Evolutionary conservation across 2,329 filamentous ascomycete genomes (phyloP), one percentile per base, ranked within the genome.

Genomic region (Tolypocladium tundrense): DNA sequence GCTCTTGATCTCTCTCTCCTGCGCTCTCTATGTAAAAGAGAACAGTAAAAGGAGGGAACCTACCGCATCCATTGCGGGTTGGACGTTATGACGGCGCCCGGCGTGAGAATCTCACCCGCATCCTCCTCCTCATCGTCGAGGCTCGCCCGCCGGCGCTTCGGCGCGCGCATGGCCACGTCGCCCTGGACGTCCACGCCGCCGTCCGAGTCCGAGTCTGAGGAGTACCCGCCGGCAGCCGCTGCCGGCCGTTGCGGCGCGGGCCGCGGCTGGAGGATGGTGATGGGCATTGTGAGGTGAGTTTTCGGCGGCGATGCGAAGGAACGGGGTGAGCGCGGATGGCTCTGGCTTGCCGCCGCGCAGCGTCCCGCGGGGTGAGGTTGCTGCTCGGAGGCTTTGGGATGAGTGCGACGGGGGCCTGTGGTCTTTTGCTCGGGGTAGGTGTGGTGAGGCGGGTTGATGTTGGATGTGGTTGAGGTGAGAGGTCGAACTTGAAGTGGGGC

Each of bases 61-160:
- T 74, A 85, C 83, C 85, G 85, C 93, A 97, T 97, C 91, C 91
- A 97, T 78, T 97, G 91, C n/a, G 91, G 82, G 73, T 97, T 91
- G 63, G 87, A 83, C 13, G 93, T 97, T 65, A 97, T 90, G 60
- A 88, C 76, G 70, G 95, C 89, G 67, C 93, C 94, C 1, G 93
- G 93, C 1, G 92, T 96, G 64, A 96, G 87, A 64, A 97, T 88
- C 41, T 80, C 75, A 66, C 74, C 66, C 59, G 67, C 66, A 35
- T 67, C 63, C 57, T 65, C 67, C 14, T 65, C 48, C 19, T 37
- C 62, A 35, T 63, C 62, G 31, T 62, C 61, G 24, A 57, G 40
- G 56, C 64, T 64, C 54, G 67, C 67, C 54, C 70, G 66, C 40
- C 71, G 69, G 57, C 74, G 72, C 65, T 77, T 77, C 48, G 70